A percentile compares a stretch with the other conserved stretches of the same genome.
phyloP scores from a whole-genome alignment of 192 early-diverging fungal genomes.

The Rhizoclosmatium globosum region DNA sequence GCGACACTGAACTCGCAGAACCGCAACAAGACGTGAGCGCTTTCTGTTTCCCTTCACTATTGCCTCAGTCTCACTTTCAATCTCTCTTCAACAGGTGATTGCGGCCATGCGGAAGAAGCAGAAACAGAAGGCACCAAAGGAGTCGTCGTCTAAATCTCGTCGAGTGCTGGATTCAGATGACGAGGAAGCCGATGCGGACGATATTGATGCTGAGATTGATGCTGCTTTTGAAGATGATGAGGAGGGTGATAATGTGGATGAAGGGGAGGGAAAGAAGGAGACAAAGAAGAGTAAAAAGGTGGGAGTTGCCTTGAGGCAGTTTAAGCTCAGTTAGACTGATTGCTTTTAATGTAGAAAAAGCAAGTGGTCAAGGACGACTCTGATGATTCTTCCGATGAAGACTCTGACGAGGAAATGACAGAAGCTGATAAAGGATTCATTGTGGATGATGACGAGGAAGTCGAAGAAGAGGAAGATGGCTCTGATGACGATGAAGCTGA shows the following conservation, averaged over 20 bases:
- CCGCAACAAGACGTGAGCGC: too few species aligned
- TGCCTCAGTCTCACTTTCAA: too few species aligned
- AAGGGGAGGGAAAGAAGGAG: slow-evolving; percentile 3
- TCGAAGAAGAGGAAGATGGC: slow-evolving; percentile 62
- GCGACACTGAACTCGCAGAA: too few species aligned
- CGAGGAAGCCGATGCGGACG: neutral
- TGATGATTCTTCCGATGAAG: slow-evolving; percentile 43
- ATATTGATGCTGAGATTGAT: neutral
- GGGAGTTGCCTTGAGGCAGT: neutral
- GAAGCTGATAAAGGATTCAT: slow-evolving; percentile 62
- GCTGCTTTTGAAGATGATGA: slow-evolving; percentile 34
- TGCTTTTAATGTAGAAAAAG: neutral
- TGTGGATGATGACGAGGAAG: slow-evolving; percentile 60
- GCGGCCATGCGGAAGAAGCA: too few species aligned
- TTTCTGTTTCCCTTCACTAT: too few species aligned
- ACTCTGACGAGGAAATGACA: slow-evolving; percentile 53
- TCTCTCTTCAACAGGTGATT: too few species aligned
- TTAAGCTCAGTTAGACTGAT: neutral
- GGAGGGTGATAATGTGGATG: slow-evolving; percentile 33
- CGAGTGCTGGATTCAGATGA: too few species aligned
- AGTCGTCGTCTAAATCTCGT: too few species aligned
- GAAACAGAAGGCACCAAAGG: too few species aligned
- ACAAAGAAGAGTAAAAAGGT: slow-evolving; percentile 16
- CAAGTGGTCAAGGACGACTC: slow-evolving; percentile 2
- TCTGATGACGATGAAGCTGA: slow-evolving; percentile 57